Evolutionary conservation across 2,329 filamentous ascomycete species (phyloP).

Genomic region (Davidsoniella australis): DNA sequence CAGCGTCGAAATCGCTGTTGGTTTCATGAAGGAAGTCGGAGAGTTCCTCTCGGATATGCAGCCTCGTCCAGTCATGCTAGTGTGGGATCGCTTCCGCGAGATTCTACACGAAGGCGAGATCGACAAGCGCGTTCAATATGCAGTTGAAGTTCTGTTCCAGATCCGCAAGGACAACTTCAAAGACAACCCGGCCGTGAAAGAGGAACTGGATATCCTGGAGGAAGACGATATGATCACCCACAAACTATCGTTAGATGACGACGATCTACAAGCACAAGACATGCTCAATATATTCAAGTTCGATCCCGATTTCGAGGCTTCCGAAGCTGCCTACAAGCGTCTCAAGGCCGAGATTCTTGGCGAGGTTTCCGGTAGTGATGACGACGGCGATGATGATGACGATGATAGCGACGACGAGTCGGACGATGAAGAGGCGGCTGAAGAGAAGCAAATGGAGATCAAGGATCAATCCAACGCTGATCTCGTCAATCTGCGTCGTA

Average conservation of each 20-base stretch:
- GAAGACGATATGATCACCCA: slow-evolving; percentile 98
- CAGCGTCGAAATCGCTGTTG: slow-evolving; percentile 92
- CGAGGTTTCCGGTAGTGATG: slow-evolving; percentile 74
- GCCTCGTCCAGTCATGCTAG: slow-evolving; percentile 64
- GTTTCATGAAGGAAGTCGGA: slow-evolving; percentile 80
- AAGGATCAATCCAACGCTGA: slow-evolving; percentile 96
- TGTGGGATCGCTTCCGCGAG: slow-evolving; percentile 90
- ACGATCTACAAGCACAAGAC: slow-evolving; percentile 66
- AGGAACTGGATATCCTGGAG: slow-evolving; percentile 88
- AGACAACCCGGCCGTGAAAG: slow-evolving; percentile 76
- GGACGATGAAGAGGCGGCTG: slow-evolving; percentile 56
- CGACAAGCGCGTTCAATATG: slow-evolving; percentile 96
- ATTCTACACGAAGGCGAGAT: slow-evolving; percentile 95
- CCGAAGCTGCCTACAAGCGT: slow-evolving; percentile 78
- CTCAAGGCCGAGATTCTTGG: slow-evolving; percentile 88
- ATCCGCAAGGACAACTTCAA: slow-evolving; percentile 93
- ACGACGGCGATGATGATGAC: slow-evolving; percentile 40
- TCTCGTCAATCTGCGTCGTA: slow-evolving; percentile 78
- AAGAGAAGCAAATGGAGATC: slow-evolving; percentile 78
- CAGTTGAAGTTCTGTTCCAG: slow-evolving; percentile 96
- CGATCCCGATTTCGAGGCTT: slow-evolving; percentile 74
- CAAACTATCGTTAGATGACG: slow-evolving; percentile 59
- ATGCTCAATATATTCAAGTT: slow-evolving; percentile 90
- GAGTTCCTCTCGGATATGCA: slow-evolving; percentile 95
- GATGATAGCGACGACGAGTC: slow-evolving; percentile 49